phyloP scores from a whole-genome alignment of 2,329 filamentous ascomycete species.

The Ophiosphaerella herpotricha region DNA sequence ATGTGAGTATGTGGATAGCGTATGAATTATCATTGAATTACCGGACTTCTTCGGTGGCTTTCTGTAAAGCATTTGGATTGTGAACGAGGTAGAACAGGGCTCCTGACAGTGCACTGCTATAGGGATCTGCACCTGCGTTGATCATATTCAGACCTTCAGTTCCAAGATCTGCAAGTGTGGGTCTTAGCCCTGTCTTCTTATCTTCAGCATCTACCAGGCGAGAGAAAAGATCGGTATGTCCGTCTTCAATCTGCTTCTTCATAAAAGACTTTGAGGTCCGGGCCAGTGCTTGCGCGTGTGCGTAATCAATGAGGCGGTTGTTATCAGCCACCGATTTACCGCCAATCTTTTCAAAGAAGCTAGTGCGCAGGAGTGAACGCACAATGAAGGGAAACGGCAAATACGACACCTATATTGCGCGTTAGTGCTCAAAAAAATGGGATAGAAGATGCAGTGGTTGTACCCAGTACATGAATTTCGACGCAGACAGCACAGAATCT shows the following conservation, averaged over 20 bases:
- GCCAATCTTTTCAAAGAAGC: constrained; percentile 22
- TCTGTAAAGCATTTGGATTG: constrained; percentile 31
- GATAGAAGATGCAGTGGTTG: not conserved
- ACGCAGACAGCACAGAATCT: constrained; percentile 23
- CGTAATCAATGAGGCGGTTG: constrained; percentile 29
- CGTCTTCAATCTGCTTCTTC: constrained; percentile 14
- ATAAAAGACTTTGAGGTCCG: not conserved
- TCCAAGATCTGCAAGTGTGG: constrained; percentile 47
- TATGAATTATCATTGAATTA: constrained; percentile 3
- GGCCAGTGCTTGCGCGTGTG: constrained; percentile 14
- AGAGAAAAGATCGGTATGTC: constrained; percentile 48
- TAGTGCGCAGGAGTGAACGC: constrained; percentile 23
- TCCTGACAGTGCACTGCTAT: constrained; percentile 35
- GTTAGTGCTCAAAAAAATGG: not conserved
- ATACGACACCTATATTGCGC: constrained; percentile 14
- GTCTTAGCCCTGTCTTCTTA: constrained; percentile 45
- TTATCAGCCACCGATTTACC: constrained; percentile 28
- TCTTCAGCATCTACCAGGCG: constrained; percentile 49
- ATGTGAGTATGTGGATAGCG: too few relatives aligned
- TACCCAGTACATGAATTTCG: constrained; percentile 31
- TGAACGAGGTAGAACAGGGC: constrained; percentile 48
- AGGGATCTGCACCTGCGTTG: constrained; percentile 50
- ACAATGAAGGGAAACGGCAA: constrained; percentile 21
- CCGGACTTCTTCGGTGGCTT: constrained; percentile 29
- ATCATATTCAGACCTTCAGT: constrained; percentile 52